Percentiles rank a stretch among this genome's conserved stretches.
phyloP scores from a whole-genome alignment of 257 asterid genomes.

The Ilex aquifolium region DNA sequence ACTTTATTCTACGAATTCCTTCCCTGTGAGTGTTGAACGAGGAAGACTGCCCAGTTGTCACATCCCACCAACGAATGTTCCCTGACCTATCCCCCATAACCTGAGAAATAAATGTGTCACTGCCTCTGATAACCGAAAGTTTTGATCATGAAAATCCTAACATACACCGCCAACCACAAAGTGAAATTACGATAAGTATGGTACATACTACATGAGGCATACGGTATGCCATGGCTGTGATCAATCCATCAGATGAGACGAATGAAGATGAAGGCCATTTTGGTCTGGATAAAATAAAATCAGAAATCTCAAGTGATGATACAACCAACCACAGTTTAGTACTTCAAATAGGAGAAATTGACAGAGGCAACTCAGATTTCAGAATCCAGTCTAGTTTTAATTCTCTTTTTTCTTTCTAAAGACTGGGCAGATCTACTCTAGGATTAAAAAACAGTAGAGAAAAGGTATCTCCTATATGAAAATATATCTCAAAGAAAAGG shows the following conservation, averaged over 20 bases:
- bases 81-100: constrained; percentile 99
- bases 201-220: constrained; percentile 91
- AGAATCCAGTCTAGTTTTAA: too few species aligned
- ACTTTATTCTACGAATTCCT: constrained; percentile 92
- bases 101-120: constrained; percentile 39
- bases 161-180: neutral
- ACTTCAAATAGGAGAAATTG: too few species aligned
- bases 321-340: neutral
- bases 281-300: constrained; percentile 52
- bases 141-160: constrained; percentile 7
- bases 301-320: constrained; percentile 9
- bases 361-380: too few species aligned
- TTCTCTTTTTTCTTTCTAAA: too few species aligned
- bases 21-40: constrained; percentile 96
- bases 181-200: neutral
- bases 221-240: constrained; percentile 99
- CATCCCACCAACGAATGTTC: constrained; percentile 99
- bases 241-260: constrained; percentile 76
- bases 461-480: too few species aligned
- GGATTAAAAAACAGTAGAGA: too few species aligned
- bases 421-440: too few species aligned
- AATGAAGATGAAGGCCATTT: constrained; percentile 98
- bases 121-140: constrained; percentile 24
- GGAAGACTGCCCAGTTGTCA: constrained; percentile 92
- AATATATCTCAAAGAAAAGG: too few species aligned